These are phyloP conservation scores for Coemansia sp. DNA, from an alignment of 192 early-diverging fungal species.

Conservation along the genomic window DNA sequence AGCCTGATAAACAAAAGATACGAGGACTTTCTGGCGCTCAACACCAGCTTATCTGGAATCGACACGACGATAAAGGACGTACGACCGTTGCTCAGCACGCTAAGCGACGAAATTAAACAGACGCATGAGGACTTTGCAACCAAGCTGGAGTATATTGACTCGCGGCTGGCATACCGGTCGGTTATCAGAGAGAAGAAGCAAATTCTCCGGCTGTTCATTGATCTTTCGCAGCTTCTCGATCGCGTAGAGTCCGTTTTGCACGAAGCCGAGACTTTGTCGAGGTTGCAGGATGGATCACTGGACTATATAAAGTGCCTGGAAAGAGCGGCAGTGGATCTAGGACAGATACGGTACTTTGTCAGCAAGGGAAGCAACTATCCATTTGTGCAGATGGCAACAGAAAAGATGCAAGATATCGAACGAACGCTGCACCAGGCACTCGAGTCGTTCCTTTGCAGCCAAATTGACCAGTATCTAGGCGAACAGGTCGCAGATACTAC, in stretches of 20 bases:
- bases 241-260: constrained; percentile 20
- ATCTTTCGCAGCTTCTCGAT: constrained; percentile 33
- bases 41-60: constrained; percentile 36
- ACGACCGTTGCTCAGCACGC: constrained; percentile 9
- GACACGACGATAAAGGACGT: constrained; percentile 19
- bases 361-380: constrained; percentile 22
- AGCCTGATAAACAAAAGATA: constrained; percentile 35
- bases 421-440: constrained; percentile 21
- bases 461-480: constrained; percentile 15
- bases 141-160: constrained; percentile 27
- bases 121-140: constrained; percentile 12
- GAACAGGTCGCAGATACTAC: neutral
- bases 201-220: constrained; percentile 38
- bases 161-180: constrained; percentile 26
- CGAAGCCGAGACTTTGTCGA: constrained; percentile 9
- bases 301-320: constrained; percentile 42
- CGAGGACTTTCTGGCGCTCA: constrained; percentile 44
- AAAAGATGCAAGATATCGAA: constrained; percentile 18
- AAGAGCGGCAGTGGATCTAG: constrained; percentile 33
- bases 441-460: constrained; percentile 6
- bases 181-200: constrained; percentile 36
- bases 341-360: constrained; percentile 39
- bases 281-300: neutral
- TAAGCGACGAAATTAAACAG: constrained; percentile 8
- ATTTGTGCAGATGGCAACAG: constrained; percentile 21